These are phyloP conservation scores for Candida sphagnicola DNA, from an alignment of 805 yeast species.

Conservation along the genomic window DNA sequence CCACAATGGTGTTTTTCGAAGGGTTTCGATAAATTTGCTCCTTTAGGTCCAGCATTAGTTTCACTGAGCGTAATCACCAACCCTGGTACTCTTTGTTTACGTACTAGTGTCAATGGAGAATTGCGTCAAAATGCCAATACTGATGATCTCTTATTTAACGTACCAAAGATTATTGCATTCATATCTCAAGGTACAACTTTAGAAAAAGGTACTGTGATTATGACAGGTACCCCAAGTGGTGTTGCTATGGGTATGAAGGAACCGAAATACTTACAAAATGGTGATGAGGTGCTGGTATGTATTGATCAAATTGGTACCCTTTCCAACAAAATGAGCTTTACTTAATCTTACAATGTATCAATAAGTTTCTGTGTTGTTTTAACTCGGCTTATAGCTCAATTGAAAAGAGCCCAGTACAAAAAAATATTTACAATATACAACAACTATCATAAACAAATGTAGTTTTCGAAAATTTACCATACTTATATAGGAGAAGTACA, in stretches of 20 bases:
- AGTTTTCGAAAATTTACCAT: too few species aligned
- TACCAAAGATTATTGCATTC: conserved; percentile 41
- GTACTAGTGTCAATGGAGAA: conserved; percentile 45
- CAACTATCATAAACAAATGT: too few species aligned
- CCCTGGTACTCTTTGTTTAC: conserved; percentile 33
- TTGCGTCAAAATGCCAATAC: conserved; percentile 43
- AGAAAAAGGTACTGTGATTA: conserved; percentile 49
- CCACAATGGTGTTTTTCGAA: conserved; percentile 52
- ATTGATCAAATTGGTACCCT: conserved; percentile 8
- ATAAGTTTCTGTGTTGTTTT: too few species aligned
- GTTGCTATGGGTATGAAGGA: conserved; percentile 42
- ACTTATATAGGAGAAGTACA: too few species aligned
- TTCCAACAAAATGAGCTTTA: background rate
- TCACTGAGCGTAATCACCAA: conserved; percentile 25
- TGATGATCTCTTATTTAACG: conserved; percentile 46
- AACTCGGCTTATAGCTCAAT: too few species aligned
- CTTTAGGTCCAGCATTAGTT: conserved; percentile 53
- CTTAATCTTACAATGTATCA: background rate
- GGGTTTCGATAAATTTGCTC: conserved; percentile 55
- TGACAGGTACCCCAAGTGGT: conserved; percentile 57
- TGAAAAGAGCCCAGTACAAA: too few species aligned
- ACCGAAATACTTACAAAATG: conserved; percentile 7
- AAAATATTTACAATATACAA: too few species aligned
- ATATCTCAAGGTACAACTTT: conserved; percentile 50
- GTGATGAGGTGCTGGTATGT: conserved; percentile 7